Evolutionary conservation across 2,329 filamentous ascomycete species (phyloP), one percentile per base, ranked within the genome.

Genomic region (Colletotrichum falcatum): DNA sequence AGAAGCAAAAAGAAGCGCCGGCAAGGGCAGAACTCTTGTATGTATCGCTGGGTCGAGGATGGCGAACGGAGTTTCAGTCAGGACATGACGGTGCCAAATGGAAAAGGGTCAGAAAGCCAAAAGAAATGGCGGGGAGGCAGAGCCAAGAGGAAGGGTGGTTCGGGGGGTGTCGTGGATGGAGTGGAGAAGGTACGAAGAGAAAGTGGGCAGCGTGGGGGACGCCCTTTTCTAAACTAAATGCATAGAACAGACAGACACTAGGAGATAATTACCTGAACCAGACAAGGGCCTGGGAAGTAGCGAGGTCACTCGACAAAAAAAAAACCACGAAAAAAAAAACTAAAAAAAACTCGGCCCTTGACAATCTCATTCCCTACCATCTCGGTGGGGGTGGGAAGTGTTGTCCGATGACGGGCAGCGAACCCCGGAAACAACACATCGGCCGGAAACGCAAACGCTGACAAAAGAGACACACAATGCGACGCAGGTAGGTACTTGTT

Each of bases 241-340:
- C 7, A 64, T 71, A 68, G 68, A 71, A 68, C 68, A 59, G 51
- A 35, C 64, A 68, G 51, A 28, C 64, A 71, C 68, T 71, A 71
- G 68, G 68, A 63, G 37, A 71, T 63, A 71, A 71, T 71, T 71
- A 54, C 68, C 68, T 71, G 64, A 71, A 71, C 23, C 26, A 65
- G 64, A 65, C 44, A 71, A 49, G 58, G 64, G 59, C 44, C 46
- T 37, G 26, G 11, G 44, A 56, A 30, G 39, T 33, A 71, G 53
- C 64, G 53, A 70, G 53, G 59, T 70, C 67, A 70, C 64, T 70
- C 42, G 64, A 67, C 67, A 60, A 59, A 46, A 42, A 68, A 42
- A 16, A 59, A 71, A 68, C n/a, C n/a, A n/a, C n/a, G 63, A 58
- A 37, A 42, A 26, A 62, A 70, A 61, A 61, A 53, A 35, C 62